These are phyloP conservation scores for Daldinia bambusicola DNA, from an alignment of 495 filamentous ascomycete genomes.

Conservation along the genomic window DNA sequence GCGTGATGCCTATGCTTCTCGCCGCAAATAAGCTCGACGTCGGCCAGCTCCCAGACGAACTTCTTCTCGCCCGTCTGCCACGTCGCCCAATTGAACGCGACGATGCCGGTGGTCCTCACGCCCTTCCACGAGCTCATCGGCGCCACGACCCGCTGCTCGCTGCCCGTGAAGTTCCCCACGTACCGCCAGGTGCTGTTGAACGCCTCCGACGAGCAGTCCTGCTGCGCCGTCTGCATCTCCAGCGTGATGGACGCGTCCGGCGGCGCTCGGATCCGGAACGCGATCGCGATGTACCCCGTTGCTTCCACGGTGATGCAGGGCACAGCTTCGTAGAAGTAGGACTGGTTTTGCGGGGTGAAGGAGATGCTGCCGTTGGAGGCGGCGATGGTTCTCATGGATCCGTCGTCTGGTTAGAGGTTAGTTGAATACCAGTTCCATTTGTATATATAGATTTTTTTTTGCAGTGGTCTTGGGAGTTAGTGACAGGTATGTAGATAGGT, in stretches of 20 bases:
- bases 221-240: conserved; percentile 31
- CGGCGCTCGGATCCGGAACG: conserved; percentile 29
- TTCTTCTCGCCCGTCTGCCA: conserved; percentile 2
- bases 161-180: conserved; percentile 13
- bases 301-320: conserved; percentile 20
- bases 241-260: conserved; percentile 23
- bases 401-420: conserved; percentile 25
- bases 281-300: conserved; percentile 16
- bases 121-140: conserved; percentile 27
- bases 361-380: background rate
- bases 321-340: conserved; percentile 37
- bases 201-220: conserved; percentile 4
- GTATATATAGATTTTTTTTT: too few species aligned
- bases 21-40: conserved; percentile 13
- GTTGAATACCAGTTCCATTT: too few species aligned
- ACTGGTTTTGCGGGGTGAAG: conserved; percentile 19
- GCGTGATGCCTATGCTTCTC: too few species aligned
- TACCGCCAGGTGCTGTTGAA: conserved; percentile 26
- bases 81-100: conserved; percentile 30
- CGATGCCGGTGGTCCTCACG: conserved; percentile 20
- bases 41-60: conserved; percentile 13
- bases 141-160: background rate
- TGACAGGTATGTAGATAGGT: too few species aligned
- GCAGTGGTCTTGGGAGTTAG: too few species aligned
- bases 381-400: conserved; percentile 20